A percentile compares a stretch with the other conserved stretches of the same genome.
Conservation (phyloP, 768 basidiomycete species). For the Boletus rubroflammeus region DNA sequence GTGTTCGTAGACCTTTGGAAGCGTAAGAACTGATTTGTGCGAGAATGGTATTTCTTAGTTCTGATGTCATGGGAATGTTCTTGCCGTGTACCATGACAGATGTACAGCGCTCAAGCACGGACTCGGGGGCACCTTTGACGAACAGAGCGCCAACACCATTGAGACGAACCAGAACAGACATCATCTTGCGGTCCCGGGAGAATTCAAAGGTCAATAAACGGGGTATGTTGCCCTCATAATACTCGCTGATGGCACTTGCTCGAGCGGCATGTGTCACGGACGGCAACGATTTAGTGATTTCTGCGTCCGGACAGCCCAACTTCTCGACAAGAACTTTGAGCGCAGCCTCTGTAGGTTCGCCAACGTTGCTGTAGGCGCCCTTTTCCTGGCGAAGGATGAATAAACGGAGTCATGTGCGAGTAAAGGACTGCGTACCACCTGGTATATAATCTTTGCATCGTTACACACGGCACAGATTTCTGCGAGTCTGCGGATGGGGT, state of each 20-base stretch:
- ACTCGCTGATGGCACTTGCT: conserved; percentile 80
- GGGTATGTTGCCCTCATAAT: conserved; percentile 69
- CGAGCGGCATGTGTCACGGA: conserved; percentile 57
- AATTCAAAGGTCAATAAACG: conserved; percentile 96
- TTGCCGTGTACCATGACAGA: conserved; percentile 64
- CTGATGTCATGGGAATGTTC: conserved; percentile 59
- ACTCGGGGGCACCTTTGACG: conserved; percentile 96
- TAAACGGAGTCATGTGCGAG: neutral
- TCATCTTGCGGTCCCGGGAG: conserved; percentile 97
- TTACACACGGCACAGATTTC: conserved; percentile 95
- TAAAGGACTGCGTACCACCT: conserved; percentile 47
- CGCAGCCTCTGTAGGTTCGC: conserved; percentile 97
- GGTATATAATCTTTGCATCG: conserved; percentile 86
- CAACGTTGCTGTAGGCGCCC: conserved; percentile 73
- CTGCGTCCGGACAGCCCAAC: conserved; percentile 68
- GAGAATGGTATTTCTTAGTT: conserved; percentile 58
- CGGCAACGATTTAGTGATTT: conserved; percentile 53
- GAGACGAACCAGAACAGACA: conserved; percentile 88
- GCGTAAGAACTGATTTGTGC: conserved; percentile 72
- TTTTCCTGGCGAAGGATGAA: conserved; percentile 57
- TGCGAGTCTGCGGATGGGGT: conserved; percentile 77
- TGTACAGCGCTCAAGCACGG: conserved; percentile 85
- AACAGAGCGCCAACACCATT: conserved; percentile 73
- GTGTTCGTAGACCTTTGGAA: conserved; percentile 77
- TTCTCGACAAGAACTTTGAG: conserved; percentile 95